Base-by-base conservation (phyloP, 176 grass and related monocot species). In the Poa annua region DNA sequence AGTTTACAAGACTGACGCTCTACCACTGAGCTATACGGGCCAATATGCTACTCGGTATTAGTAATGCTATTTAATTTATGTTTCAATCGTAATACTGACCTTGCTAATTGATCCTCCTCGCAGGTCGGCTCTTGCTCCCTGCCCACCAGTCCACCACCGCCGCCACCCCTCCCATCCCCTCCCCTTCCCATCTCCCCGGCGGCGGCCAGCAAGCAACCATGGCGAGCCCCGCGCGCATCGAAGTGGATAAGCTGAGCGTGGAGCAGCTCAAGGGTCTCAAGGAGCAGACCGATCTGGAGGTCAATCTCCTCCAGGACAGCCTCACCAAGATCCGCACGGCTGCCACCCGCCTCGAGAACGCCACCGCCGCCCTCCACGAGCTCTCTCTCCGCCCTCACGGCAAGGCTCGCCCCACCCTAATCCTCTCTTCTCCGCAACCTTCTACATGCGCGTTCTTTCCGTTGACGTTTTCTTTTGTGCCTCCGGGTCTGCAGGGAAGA, bases 1-100 rank as follows among this genome's bases (percentile, higher is more conserved):
- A 97, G 95, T 94, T 94, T 94, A 97, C 90, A 97, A 97, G 95
- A 97, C 95, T 98, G 90, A 94, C 88, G 92, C 92, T 95, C 88
- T 98, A 95, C 90, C 90, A 98, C 90, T 95, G 92, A 95, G 92
- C 92, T 95, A 95, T 98, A 93, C 53, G 90, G 95, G 90, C 90
- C 0, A 2, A 29, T n/a, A 17, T 54, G 1, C n/a, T n/a, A n/a
- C n/a, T n/a, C n/a, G n/a, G n/a, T n/a, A n/a, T n/a, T n/a, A n/a
- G n/a, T n/a, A n/a, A n/a, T n/a, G n/a, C n/a, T n/a, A n/a, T 67
- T n/a, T 39, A 0, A 10, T 42, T 41, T n/a, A 17, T 54, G 1
- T 16, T 0, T 70, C 8, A 1, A 71, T 63, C 21, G 42, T 65
- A 75, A 74, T 42, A 7, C 8, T 25, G n/a, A 24, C 39, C 8